Percentiles rank a stretch among this genome's conserved stretches.
Conservation (phyloP, 345 rosid genomes). For the Euphorbia lathyris region DNA sequence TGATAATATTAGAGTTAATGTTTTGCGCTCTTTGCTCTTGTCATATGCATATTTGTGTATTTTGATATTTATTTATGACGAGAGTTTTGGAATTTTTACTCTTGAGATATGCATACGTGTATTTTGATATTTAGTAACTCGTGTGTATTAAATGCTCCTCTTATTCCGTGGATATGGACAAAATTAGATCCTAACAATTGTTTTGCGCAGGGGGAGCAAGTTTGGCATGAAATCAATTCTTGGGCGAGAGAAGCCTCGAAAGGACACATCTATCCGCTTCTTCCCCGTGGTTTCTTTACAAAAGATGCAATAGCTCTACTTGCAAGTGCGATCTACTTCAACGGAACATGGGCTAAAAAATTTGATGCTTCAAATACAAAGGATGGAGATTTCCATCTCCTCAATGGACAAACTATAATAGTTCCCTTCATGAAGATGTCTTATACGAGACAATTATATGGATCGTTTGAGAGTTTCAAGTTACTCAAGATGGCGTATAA, state of each 20-base stretch:
- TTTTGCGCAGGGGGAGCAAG: not conserved
- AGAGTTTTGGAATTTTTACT: no score
- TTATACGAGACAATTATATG: not conserved
- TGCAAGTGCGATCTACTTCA: slow-evolving; percentile 6
- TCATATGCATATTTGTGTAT: no score
- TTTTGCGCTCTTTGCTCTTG: no score
- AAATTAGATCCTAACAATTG: no score
- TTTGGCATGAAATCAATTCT: not conserved
- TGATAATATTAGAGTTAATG: no score
- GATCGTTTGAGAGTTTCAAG: slow-evolving; percentile 10
- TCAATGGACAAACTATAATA: slow-evolving; percentile 9
- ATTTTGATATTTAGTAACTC: no score
- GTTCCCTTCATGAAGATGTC: slow-evolving; percentile 19
- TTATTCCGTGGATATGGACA: no score
- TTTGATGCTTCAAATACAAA: not conserved
- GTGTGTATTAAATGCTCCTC: no score
- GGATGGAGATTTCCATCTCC: not conserved
- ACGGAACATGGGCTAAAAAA: not conserved
- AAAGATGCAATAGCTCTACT: not conserved
- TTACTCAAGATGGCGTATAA: not conserved
- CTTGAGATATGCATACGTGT: no score
- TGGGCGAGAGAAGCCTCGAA: not conserved
- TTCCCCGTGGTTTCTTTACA: not conserved
- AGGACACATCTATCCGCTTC: not conserved
- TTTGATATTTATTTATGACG: no score